Percentiles rank a stretch among this genome's conserved stretches.
phyloP scores from a whole-genome alignment of 306 rosid genomes.

The Mimosa pudica region DNA sequence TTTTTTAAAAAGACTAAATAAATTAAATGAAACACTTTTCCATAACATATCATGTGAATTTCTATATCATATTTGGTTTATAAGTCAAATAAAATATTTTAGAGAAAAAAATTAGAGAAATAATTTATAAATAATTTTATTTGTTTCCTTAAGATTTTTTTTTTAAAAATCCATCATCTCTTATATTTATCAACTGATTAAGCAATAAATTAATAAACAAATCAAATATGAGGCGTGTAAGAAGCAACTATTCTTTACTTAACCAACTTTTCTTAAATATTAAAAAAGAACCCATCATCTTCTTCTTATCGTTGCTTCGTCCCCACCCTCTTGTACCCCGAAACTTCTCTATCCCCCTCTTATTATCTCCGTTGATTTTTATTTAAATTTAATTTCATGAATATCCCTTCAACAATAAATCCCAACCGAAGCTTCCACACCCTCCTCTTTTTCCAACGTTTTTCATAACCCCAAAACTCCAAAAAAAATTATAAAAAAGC shows the following conservation, averaged over 20 bases:
- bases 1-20: too few relatives aligned
- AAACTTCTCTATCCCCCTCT: neutral
- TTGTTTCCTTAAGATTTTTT: too few relatives aligned
- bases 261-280: neutral
- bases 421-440: conserved; percentile 2
- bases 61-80: too few relatives aligned
- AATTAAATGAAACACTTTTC: too few relatives aligned
- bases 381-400: neutral
- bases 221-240: neutral
- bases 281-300: neutral
- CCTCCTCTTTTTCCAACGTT: conserved; percentile 16
- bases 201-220: neutral
- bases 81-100: too few relatives aligned
- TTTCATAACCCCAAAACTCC: neutral
- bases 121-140: neutral
- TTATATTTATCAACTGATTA: too few relatives aligned
- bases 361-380: neutral
- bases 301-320: neutral
- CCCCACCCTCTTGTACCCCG: neutral
- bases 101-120: too few relatives aligned
- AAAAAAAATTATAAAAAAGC: neutral
- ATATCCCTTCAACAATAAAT: neutral
- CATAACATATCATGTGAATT: too few relatives aligned
- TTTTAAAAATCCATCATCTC: too few relatives aligned
- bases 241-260: neutral